Evolutionary conservation across 2,329 filamentous ascomycete species (phyloP), one percentile per base, ranked within the genome.

Genomic region (Microdochium nivale): DNA sequence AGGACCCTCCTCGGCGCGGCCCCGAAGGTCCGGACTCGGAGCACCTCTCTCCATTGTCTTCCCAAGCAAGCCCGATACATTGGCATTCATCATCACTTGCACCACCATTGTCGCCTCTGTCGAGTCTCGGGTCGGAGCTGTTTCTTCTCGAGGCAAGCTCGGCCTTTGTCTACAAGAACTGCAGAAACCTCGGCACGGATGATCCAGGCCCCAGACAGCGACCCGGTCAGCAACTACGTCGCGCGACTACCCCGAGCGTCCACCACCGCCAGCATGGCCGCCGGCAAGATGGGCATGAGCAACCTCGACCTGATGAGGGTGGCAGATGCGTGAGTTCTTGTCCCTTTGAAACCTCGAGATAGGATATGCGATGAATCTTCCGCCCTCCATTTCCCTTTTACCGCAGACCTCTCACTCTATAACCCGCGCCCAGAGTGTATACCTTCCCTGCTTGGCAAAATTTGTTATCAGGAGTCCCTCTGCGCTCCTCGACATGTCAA

Each of bases 271-370:
- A n/a, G n/a, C n/a, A 40, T 40, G 35, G 16, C 35, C 7, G n/a
- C n/a, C 4, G 33, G 32, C 52, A 57, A 53, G 25, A 67, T 66
- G 63, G 52, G 56, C 11, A 51, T 67, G 32, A 67, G 64, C 33
- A 76, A 75, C 58, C 63, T 82, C 11, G 79, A 83, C 52, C 65
- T 83, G 24, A 66, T 81, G 52, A 69, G 73, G 53, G 72, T 76
- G 51, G 76, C 74, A 50, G 80, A 83, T 68, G 70, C 65, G 80
- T 84, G 65, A 68, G 76, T 68, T 47, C 30, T 40, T 51, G 37
- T 54, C 51, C 47, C n/a, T n/a, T n/a, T n/a, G n/a, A n/a, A n/a
- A n/a, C n/a, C n/a, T n/a, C n/a, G n/a, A n/a, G n/a, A n/a, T n/a
- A n/a, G n/a, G n/a, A n/a, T n/a, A n/a, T n/a, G n/a, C n/a, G n/a